Base-by-base conservation (phyloP, 2,329 filamentous ascomycete species). In the Pezicula neosporulosa region DNA sequence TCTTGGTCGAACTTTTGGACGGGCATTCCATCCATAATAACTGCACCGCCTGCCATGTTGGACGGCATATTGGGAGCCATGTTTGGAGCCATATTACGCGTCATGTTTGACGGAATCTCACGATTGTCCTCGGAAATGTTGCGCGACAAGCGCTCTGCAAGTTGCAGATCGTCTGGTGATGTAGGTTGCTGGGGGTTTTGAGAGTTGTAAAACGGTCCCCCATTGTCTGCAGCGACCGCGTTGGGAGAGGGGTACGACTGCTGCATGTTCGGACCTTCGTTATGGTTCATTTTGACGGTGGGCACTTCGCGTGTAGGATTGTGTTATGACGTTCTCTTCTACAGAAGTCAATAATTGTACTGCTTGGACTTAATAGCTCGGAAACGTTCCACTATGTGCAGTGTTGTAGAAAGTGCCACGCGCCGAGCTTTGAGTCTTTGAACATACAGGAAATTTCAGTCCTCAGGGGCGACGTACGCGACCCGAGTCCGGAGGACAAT, bases 81-180 rank as follows among this genome's bases (percentile, higher is more conserved):
- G 27, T 44, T 44, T 16, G 42, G 42, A 27, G 42, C 42, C 42
- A 44, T 44, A 30, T 33, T 33, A 13, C 30, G 30, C 30, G 30
- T 68, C 47, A 77, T 71, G 47, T 70, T 72, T 36, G 72, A 68
- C 19, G 68, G 68, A n/a, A 73, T 65, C 57, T 71, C 70, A 35
- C 30, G 30, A 13, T 10, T 10, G 12, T 13, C 30, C 30, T 33
- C 30, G 4, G 30, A 10, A 10, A 33, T 33, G 30, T 44, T 44
- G 53, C 72, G 73, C 54, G 73, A 73, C 38, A 76, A 61, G 57
- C 76, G 74, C 10, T 73, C 74, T 15, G 70, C 70, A 39, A 76
- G 65, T 51, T 69, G 66, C 15, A 76, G 68, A 52, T 76, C 73
- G 56, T 78, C 74, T 53, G 72, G 56, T 60, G 12, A 58, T 51